Conservation (phyloP, 75 land plant genomes). For the Sequoiadendron giganteum region DNA sequence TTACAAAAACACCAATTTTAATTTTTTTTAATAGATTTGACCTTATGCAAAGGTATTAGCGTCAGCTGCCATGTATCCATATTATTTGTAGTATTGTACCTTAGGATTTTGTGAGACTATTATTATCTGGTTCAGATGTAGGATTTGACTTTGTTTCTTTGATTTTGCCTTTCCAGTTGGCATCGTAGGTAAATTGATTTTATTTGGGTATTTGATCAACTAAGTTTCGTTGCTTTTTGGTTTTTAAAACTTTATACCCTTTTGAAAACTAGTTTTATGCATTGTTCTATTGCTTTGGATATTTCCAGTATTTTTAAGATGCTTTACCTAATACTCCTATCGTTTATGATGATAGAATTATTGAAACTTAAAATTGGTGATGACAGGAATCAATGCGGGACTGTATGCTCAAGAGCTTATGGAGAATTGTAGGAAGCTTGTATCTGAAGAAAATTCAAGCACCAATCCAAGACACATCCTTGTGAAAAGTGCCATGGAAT, state of each 20-base stretch:
- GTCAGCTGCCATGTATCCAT: not conserved
- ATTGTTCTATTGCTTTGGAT: not conserved
- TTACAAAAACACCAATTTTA: not conserved
- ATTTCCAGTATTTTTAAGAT: not conserved
- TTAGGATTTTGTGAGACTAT: not conserved
- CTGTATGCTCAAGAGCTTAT: slow-evolving; percentile 83
- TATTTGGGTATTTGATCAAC: not conserved
- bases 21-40: not conserved
- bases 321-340: not conserved
- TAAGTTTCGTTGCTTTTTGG: not conserved
- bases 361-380: not conserved
- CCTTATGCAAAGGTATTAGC: not conserved
- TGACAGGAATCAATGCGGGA: slow-evolving; percentile 75
- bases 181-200: not conserved
- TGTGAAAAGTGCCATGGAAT: slow-evolving; percentile 39
- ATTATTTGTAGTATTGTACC: not conserved
- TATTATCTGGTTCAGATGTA: too few species aligned
- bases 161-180: not conserved
- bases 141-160: not conserved
- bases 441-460: slow-evolving; percentile 19
- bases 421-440: slow-evolving; percentile 57
- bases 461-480: slow-evolving; percentile 54
- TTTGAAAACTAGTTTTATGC: not conserved
- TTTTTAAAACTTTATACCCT: not conserved
- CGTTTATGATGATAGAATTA: not conserved